These are phyloP conservation scores for Colletotrichum sublineola DNA, from an alignment of 2,329 filamentous ascomycete species.

Conservation along the genomic window DNA sequence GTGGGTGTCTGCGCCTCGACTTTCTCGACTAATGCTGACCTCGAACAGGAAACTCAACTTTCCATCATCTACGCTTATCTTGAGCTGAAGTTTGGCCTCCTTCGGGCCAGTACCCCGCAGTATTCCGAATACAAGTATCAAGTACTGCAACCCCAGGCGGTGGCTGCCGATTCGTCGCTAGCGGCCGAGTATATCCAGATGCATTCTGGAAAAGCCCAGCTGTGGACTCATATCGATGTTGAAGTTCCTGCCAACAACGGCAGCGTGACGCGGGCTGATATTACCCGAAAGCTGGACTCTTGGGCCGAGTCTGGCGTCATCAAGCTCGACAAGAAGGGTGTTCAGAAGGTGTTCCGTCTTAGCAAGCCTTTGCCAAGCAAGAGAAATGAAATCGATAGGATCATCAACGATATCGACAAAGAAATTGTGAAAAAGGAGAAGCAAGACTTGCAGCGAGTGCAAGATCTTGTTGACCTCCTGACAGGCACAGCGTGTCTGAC, in stretches of 20 bases:
- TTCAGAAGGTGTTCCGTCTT: conserved; percentile 68
- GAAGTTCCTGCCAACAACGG: conserved; percentile 52
- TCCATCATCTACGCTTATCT: conserved; percentile 70
- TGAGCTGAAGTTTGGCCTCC: conserved; percentile 68
- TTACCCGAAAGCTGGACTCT: conserved; percentile 68
- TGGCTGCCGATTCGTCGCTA: conserved; percentile 54
- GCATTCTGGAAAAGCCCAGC: conserved; percentile 56
- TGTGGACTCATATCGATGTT: conserved; percentile 63
- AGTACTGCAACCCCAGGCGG: conserved; percentile 50
- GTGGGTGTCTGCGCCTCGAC: conserved; percentile 50
- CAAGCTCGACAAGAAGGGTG: conserved; percentile 63
- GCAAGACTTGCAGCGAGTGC: conserved; percentile 65
- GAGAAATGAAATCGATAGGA: conserved; percentile 55
- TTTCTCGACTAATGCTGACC: background rate
- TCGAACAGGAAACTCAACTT: conserved; percentile 25
- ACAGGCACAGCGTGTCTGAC: conserved; percentile 67
- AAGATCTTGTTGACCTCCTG: conserved; percentile 66
- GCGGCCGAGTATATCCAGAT: conserved; percentile 60
- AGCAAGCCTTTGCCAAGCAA: conserved; percentile 60
- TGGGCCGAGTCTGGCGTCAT: conserved; percentile 65
- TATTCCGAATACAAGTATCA: conserved; percentile 67
- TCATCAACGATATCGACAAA: conserved; percentile 62
- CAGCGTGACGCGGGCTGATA: conserved; percentile 57
- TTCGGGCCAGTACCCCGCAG: conserved; percentile 69
- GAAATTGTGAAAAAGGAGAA: conserved; percentile 65